Evolutionary conservation across 2,329 filamentous ascomycete genomes (phyloP).

Genomic region (Penicillium sp.): DNA sequence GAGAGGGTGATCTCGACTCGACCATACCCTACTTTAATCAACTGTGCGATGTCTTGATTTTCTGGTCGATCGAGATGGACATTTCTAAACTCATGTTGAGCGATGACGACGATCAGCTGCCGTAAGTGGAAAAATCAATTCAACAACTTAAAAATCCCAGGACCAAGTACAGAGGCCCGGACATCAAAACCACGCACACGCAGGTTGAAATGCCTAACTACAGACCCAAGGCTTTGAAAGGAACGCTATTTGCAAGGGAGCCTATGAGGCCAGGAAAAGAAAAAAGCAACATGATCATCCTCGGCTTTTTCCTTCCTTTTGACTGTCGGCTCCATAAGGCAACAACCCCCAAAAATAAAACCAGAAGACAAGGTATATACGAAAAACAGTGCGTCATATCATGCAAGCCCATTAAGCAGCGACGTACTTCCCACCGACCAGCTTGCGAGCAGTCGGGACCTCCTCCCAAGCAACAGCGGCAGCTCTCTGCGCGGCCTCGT

Average conservation of each 20-base stretch:
- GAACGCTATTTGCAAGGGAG: conserved; percentile 21
- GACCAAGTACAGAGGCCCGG: neutral
- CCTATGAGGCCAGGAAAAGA: conserved; percentile 3
- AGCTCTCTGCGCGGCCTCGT: conserved; percentile 39
- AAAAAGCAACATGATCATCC: neutral
- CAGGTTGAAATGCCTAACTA: conserved; percentile 16
- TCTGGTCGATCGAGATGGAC: no score
- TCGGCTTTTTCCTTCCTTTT: no score
- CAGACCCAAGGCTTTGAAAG: neutral
- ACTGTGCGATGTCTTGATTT: no score
- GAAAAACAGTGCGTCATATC: conserved; percentile 3
- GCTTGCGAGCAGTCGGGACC: conserved; percentile 63
- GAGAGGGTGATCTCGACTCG: no score
- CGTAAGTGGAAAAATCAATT: neutral
- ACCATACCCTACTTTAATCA: no score
- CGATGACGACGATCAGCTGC: neutral
- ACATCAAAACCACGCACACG: conserved; percentile 6
- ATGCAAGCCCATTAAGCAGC: conserved; percentile 37
- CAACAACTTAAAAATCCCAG: neutral
- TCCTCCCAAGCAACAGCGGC: conserved; percentile 59
- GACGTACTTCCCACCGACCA: conserved; percentile 75
- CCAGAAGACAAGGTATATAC: conserved; percentile 17
- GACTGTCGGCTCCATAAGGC: neutral
- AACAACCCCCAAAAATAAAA: neutral
- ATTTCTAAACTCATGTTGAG: neutral